Evolutionary conservation across 2,329 filamentous ascomycete species (phyloP), one percentile per base, ranked within the genome.

Genomic region (Stagonosporopsis rhizophila): DNA sequence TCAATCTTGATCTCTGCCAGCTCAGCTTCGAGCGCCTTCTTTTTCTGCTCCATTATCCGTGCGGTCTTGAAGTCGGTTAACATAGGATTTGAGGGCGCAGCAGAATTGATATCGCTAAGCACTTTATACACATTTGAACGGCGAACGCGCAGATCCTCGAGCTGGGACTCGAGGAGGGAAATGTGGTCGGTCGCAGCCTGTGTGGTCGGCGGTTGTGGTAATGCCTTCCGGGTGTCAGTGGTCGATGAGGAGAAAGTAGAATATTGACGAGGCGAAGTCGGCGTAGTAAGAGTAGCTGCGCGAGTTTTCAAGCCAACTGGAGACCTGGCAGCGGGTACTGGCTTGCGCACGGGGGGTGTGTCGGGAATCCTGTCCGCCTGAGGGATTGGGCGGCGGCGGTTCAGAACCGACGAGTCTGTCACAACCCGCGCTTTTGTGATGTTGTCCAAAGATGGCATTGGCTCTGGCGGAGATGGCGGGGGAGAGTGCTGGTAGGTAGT

Each of bases 401-500:
- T 70, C 38, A 75, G 64, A 25, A 75, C 67, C 1, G 68, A 67
- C n/a, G 66, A 60, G 34, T 73, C 69, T 32, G 67, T 65, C 17
- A 66, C 67, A 11, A 66, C 56, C 34, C 62, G 41, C 12, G 61
- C 41, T 42, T 44, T 61, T 28, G 50, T 56, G 37, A 45, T 45
- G 19, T 44, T 55, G 4, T 44, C 39, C 23, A 58, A 17, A 3
- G 65, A 64, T 8, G 77, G 74, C 9, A 77, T 65, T 17, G 71
- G 68, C 14, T 75, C 74, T 20, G 73, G 74, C 17, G 79, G 79
- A 47, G 76, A 79, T 9, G 75, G 73, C 3, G 77, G 77, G 37
- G 77, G 77, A 44, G 77, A 78, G 49, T 76, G 73, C 44, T 78
- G 75, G 53, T 77, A 74, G 3, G 75, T 77, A 6, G 72, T 74